Conservation (phyloP, 2,329 filamentous ascomycete genomes). For the Dactylellina haptotyla region DNA sequence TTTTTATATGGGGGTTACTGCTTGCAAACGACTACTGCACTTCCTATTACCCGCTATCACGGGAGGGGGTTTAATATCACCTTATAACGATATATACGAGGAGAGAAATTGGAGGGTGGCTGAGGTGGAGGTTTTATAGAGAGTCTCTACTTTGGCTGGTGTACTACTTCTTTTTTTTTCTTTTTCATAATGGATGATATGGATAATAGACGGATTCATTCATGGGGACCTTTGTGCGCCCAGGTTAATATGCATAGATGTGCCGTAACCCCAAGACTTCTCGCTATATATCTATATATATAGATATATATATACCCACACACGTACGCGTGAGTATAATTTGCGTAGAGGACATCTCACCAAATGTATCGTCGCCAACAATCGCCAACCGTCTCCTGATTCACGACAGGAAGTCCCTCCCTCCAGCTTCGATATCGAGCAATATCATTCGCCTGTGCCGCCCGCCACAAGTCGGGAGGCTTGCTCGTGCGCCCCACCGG, state of each 20-base stretch:
- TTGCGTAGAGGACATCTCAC: neutral
- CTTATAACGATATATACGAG: conserved; percentile 26
- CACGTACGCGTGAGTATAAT: too few relatives aligned
- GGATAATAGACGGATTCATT: conserved; percentile 41
- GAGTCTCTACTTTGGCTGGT: conserved; percentile 8
- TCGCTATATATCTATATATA: neutral
- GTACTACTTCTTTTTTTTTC: conserved; percentile 22
- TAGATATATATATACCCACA: too few relatives aligned
- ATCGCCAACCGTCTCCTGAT: neutral
- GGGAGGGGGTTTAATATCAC: conserved; percentile 27
- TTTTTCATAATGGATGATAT: conserved; percentile 24
- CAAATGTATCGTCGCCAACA: neutral
- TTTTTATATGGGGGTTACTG: conserved; percentile 17
- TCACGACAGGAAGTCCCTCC: neutral
- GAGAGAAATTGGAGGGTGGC: neutral
- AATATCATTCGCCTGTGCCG: too few relatives aligned
- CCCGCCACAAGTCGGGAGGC: too few relatives aligned
- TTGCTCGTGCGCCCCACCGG: conserved; percentile 13
- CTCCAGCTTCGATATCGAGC: too few relatives aligned
- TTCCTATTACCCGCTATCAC: neutral
- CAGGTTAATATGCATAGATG: too few relatives aligned
- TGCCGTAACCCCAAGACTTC: neutral
- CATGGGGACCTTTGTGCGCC: too few relatives aligned
- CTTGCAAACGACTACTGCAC: neutral
- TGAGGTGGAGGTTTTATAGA: neutral